Conservation (phyloP, 1,284 basidiomycete species). For the Cystobasidium pallidum region DNA sequence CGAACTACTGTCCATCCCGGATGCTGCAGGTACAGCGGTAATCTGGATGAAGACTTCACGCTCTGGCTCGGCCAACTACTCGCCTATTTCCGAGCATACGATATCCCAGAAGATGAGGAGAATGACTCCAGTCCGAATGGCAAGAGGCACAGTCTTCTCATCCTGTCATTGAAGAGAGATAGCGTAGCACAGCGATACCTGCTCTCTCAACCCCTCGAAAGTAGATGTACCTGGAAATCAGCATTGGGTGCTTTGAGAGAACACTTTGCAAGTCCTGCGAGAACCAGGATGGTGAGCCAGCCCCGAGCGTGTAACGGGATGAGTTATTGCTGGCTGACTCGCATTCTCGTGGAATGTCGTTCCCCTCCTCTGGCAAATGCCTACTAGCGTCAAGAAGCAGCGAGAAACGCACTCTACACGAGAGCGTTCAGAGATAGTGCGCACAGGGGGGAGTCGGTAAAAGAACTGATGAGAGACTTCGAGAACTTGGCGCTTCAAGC, state of each 20-base stretch:
- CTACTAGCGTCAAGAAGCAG: slow-evolving; percentile 32
- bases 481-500: slow-evolving; percentile 19
- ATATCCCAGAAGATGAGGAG: slow-evolving; percentile 33
- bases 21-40: slow-evolving; percentile 21
- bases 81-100: slow-evolving; percentile 21
- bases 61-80: slow-evolving; percentile 16
- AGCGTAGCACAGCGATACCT: slow-evolving; percentile 19
- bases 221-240: slow-evolving; percentile 2
- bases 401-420: slow-evolving; percentile 17
- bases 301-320: too few species aligned
- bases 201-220: slow-evolving; percentile 13
- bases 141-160: slow-evolving; percentile 2
- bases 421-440: slow-evolving; percentile 26
- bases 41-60: slow-evolving; percentile 28
- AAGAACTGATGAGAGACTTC: slow-evolving; percentile 29
- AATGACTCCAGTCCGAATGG: background rate
- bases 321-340: too few species aligned
- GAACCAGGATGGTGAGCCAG: slow-evolving; percentile 20
- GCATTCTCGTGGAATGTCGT: too few species aligned
- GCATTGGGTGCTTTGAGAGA: slow-evolving; percentile 6
- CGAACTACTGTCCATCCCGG: background rate
- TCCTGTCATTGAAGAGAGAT: slow-evolving; percentile 28
- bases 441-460: slow-evolving; percentile 31
- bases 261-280: slow-evolving; percentile 19
- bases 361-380: background rate